A percentile compares a stretch with the other conserved stretches of the same genome.
phyloP scores from a whole-genome alignment of 2,329 filamentous ascomycete genomes.

The Canariomyces notabilis region DNA sequence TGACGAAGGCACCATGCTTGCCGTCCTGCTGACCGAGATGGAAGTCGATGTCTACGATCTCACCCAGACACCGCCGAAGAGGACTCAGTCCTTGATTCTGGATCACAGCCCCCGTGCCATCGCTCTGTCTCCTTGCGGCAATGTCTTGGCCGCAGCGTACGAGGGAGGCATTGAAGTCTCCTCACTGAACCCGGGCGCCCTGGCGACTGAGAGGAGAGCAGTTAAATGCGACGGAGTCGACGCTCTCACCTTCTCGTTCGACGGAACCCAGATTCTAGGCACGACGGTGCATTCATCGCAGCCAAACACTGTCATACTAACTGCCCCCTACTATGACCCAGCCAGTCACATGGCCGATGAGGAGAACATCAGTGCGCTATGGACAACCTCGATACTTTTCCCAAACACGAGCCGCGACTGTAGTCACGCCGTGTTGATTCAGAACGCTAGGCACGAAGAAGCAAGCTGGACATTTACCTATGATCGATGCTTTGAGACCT shows the following conservation, averaged over 20 bases:
- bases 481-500: slow-evolving; percentile 70
- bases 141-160: slow-evolving; percentile 78
- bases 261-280: slow-evolving; percentile 73
- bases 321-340: slow-evolving; percentile 73
- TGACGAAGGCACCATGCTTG: slow-evolving; percentile 70
- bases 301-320: slow-evolving; percentile 69
- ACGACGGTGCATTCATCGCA: slow-evolving; percentile 62
- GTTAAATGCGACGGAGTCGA: slow-evolving; percentile 77
- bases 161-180: slow-evolving; percentile 86
- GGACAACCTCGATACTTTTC: slow-evolving; percentile 82
- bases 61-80: slow-evolving; percentile 56
- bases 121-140: slow-evolving; percentile 73
- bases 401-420: slow-evolving; percentile 75
- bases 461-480: slow-evolving; percentile 74
- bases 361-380: slow-evolving; percentile 68
- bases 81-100: slow-evolving; percentile 69
- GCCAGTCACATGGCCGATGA: slow-evolving; percentile 60
- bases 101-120: slow-evolving; percentile 75
- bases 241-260: slow-evolving; percentile 67
- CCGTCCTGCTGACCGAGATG: slow-evolving; percentile 75
- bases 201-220: slow-evolving; percentile 63
- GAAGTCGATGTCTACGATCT: slow-evolving; percentile 84
- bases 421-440: slow-evolving; percentile 68
- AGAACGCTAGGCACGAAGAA: slow-evolving; percentile 57
- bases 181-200: slow-evolving; percentile 60